Evolutionary conservation across 768 basidiomycete genomes (phyloP).

Genomic region (Agrocybe praecox): DNA sequence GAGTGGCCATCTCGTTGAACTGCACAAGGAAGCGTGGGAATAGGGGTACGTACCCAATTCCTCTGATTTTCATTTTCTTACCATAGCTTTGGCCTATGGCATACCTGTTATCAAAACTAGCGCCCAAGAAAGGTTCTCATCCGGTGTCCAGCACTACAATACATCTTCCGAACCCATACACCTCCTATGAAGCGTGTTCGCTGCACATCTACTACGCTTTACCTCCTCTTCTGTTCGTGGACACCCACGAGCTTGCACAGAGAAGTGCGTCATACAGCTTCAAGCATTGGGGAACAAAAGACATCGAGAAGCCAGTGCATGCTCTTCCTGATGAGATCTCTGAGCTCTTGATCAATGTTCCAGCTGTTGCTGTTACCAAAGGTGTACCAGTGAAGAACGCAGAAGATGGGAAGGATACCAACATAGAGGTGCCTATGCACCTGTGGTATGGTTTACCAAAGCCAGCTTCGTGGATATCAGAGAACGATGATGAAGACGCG

Average conservation of each 20-base stretch:
- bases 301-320: slow-evolving; percentile 47
- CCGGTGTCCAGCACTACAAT: slow-evolving; percentile 34
- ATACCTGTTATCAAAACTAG: slow-evolving; percentile 28
- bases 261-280: slow-evolving; percentile 38
- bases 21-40: background rate
- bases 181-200: slow-evolving; percentile 29
- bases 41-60: background rate
- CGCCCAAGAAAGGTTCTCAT: slow-evolving; percentile 39
- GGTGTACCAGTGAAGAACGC: slow-evolving; percentile 14
- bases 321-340: slow-evolving; percentile 30
- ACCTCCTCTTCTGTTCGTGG: slow-evolving; percentile 46
- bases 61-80: background rate
- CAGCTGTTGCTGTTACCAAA: slow-evolving; percentile 19
- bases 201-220: slow-evolving; percentile 40
- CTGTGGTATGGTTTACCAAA: slow-evolving; percentile 42
- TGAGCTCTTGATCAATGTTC: slow-evolving; percentile 19
- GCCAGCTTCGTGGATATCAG: background rate
- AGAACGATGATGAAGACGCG: slow-evolving; percentile 9
- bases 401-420: slow-evolving; percentile 11
- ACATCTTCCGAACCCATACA: slow-evolving; percentile 12
- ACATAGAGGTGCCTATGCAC: slow-evolving; percentile 47
- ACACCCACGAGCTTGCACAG: slow-evolving; percentile 49
- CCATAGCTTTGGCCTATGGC: slow-evolving; percentile 15
- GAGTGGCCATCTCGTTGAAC: too few relatives aligned
- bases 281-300: slow-evolving; percentile 41